These are phyloP conservation scores for Laguncularia racemosa DNA, from an alignment of 345 rosid genomes.

Conservation along the genomic window DNA sequence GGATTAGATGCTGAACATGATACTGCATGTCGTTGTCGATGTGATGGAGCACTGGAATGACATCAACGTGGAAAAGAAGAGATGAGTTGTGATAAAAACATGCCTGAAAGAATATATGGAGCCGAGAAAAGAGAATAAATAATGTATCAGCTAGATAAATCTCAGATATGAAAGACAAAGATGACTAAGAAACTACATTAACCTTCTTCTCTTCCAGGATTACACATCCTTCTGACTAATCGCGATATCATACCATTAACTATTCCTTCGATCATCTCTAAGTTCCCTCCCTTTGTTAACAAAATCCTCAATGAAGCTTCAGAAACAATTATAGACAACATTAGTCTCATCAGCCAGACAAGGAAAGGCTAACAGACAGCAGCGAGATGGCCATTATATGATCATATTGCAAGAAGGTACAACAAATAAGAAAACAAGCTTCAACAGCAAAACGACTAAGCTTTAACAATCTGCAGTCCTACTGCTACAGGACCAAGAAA, in stretches of 20 bases:
- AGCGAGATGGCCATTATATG: not conserved
- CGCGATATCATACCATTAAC: conserved; percentile 43
- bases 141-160: not conserved
- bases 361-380: not conserved
- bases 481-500: no score
- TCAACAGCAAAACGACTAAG: no score
- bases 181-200: not conserved
- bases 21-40: conserved; percentile 34
- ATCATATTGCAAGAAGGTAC: no score
- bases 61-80: conserved; percentile 3
- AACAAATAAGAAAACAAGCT: no score
- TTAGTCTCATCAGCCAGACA: no score
- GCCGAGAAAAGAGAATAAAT: not conserved
- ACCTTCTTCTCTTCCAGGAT: conserved; percentile 41
- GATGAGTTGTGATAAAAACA: not conserved
- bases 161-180: not conserved
- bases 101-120: no score
- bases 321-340: not conserved
- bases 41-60: conserved; percentile 27
- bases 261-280: conserved; percentile 51
- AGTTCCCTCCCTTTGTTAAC: conserved; percentile 33
- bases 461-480: no score
- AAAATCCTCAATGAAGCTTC: conserved; percentile 59
- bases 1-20: conserved; percentile 70
- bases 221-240: conserved; percentile 61